Evolutionary conservation across 495 filamentous ascomycete genomes (phyloP).

Genomic region (Talaromyces ruber): DNA sequence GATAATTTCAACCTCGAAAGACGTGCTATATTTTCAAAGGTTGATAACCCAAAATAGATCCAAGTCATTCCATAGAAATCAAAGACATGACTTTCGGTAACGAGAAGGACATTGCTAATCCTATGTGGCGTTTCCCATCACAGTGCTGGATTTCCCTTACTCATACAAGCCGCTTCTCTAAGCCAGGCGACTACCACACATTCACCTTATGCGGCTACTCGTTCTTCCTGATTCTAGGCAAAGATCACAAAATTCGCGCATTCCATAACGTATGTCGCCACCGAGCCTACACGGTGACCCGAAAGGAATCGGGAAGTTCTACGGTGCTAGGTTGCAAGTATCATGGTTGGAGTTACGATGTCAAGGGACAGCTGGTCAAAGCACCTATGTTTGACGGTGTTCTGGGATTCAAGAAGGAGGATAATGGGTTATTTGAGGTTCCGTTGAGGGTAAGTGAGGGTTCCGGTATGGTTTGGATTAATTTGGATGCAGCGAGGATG

Average conservation of each 20-base stretch:
- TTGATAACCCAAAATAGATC: constrained; percentile 4
- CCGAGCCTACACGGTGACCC: constrained; percentile 46
- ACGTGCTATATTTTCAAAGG: constrained; percentile 44
- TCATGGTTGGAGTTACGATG: constrained; percentile 56
- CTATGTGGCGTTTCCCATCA: background rate
- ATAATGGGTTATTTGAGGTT: constrained; percentile 43
- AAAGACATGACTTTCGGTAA: background rate
- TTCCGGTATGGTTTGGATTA: constrained; percentile 32
- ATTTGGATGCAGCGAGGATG: constrained; percentile 24
- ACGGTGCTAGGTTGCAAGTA: constrained; percentile 49
- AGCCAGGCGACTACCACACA: constrained; percentile 41
- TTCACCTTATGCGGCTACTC: constrained; percentile 40
- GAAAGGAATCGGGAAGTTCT: constrained; percentile 39
- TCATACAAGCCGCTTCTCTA: constrained; percentile 34
- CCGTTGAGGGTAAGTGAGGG: constrained; percentile 17
- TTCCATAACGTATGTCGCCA: constrained; percentile 56
- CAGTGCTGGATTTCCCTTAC: constrained; percentile 42
- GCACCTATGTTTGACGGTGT: constrained; percentile 50
- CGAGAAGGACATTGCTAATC: background rate
- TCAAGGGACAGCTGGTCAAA: constrained; percentile 46
- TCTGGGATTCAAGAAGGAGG: constrained; percentile 43
- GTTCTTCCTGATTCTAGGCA: constrained; percentile 39
- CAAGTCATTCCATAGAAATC: background rate
- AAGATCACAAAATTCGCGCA: constrained; percentile 39
- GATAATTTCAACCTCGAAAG: constrained; percentile 43